Conservation (phyloP, 129 eudicot genomes). For the Flaveria trinervia region DNA sequence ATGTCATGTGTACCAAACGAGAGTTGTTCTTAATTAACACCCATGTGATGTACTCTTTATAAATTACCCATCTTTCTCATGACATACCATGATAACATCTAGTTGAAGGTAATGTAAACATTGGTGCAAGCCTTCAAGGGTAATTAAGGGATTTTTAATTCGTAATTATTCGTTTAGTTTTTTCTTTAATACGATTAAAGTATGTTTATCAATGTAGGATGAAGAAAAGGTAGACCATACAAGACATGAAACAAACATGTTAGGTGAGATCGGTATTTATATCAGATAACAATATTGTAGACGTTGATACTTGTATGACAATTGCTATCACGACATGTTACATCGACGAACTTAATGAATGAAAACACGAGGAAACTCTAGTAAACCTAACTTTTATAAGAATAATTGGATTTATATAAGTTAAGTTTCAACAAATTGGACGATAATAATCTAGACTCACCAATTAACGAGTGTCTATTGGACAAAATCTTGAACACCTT, state of each 20-base stretch:
- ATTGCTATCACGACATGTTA: too few species aligned
- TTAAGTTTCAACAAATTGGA: too few species aligned
- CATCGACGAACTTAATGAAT: too few species aligned
- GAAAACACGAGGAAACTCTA: too few species aligned
- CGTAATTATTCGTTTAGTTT: neutral
- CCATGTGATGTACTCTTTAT: conserved; percentile 1
- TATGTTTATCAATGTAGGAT: too few species aligned
- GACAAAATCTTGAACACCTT: too few species aligned
- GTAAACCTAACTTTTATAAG: too few species aligned
- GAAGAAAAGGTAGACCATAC: too few species aligned
- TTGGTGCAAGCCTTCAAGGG: neutral
- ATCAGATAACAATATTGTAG: neutral
- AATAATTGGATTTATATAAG: too few species aligned
- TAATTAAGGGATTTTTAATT: neutral
- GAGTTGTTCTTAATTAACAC: neutral
- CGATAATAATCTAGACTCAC: too few species aligned
- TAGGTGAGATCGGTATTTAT: neutral
- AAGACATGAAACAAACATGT: neutral
- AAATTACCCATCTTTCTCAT: neutral
- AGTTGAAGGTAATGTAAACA: neutral
- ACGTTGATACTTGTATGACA: too few species aligned
- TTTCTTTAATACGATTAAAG: neutral
- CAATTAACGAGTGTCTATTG: too few species aligned
- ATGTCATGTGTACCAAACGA: neutral
- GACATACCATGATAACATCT: neutral